A percentile compares a stretch with the other conserved stretches of the same genome.
Conservation (phyloP, 2,329 filamentous ascomycete genomes). For the Atkinsonella hypoxylon region DNA sequence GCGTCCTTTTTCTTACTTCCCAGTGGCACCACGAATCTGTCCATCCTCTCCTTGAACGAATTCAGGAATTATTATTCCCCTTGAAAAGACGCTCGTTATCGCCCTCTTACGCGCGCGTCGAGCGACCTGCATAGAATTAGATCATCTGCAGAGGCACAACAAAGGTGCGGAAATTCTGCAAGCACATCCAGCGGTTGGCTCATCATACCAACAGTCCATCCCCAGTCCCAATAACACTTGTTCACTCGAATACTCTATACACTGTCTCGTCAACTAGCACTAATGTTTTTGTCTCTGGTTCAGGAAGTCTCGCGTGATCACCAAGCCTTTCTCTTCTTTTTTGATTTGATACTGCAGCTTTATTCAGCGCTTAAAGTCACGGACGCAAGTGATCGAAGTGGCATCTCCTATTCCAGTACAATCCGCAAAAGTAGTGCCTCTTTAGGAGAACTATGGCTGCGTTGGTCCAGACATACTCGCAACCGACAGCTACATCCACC, state of each 20-base stretch:
- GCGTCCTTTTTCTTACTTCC: slow-evolving; percentile 37
- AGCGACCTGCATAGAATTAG: not conserved
- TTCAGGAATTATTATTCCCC: too few species aligned
- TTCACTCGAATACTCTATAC: too few species aligned
- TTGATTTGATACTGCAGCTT: not conserved
- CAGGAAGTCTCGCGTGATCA: not conserved
- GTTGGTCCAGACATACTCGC: slow-evolving; percentile 69
- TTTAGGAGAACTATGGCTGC: slow-evolving; percentile 56
- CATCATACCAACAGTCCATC: too few species aligned
- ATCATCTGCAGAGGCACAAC: not conserved
- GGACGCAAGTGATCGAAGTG: not conserved
- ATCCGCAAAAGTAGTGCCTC: not conserved
- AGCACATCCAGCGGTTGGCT: not conserved
- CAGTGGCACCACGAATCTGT: slow-evolving; percentile 17
- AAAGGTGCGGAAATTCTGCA: not conserved
- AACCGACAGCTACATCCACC: slow-evolving; percentile 60
- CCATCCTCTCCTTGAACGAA: slow-evolving; percentile 4
- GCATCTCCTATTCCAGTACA: not conserved
- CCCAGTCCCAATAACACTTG: too few species aligned
- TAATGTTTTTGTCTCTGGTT: not conserved
- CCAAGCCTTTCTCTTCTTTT: not conserved
- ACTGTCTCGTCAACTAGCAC: too few species aligned
- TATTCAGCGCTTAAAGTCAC: not conserved
- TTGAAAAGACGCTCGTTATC: not conserved
- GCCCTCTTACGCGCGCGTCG: not conserved